phyloP scores from a whole-genome alignment of 352 stramenopile species.

The Hyaloperonospora arabidopsidis region DNA sequence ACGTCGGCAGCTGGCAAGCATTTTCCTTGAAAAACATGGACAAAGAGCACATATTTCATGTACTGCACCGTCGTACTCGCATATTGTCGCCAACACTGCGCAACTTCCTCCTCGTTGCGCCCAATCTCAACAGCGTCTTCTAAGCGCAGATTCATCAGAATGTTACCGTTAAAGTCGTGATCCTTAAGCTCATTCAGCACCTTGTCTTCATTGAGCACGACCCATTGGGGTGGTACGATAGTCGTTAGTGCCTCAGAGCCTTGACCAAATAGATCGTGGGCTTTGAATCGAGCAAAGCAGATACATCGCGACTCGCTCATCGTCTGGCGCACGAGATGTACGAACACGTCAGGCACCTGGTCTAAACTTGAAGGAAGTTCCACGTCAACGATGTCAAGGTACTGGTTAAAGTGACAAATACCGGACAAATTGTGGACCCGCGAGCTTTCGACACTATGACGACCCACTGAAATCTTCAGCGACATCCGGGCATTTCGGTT shows the following conservation, averaged over 20 bases:
- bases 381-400: constrained; percentile 49
- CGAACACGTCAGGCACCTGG: constrained; percentile 74
- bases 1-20: constrained; percentile 61
- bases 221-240: constrained; percentile 53
- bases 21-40: constrained; percentile 78
- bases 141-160: constrained; percentile 70
- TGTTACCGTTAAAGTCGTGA: constrained; percentile 75
- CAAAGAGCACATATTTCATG: constrained; percentile 73
- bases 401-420: constrained; percentile 76
- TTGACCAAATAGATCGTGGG: constrained; percentile 57
- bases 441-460: constrained; percentile 44
- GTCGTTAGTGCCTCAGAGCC: constrained; percentile 23
- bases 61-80: constrained; percentile 47
- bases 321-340: constrained; percentile 56
- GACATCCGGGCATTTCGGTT: constrained; percentile 71
- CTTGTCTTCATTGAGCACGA: constrained; percentile 67
- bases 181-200: constrained; percentile 74
- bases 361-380: constrained; percentile 59
- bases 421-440: constrained; percentile 56
- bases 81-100: constrained; percentile 50
- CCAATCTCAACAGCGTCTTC: constrained; percentile 28
- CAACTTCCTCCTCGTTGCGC: constrained; percentile 29
- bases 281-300: constrained; percentile 73
- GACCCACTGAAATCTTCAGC: constrained; percentile 61
- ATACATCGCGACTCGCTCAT: constrained; percentile 57